These are phyloP conservation scores for Colletotrichum chrysophilum DNA, from an alignment of 2,329 filamentous ascomycete genomes.

Conservation along the genomic window DNA sequence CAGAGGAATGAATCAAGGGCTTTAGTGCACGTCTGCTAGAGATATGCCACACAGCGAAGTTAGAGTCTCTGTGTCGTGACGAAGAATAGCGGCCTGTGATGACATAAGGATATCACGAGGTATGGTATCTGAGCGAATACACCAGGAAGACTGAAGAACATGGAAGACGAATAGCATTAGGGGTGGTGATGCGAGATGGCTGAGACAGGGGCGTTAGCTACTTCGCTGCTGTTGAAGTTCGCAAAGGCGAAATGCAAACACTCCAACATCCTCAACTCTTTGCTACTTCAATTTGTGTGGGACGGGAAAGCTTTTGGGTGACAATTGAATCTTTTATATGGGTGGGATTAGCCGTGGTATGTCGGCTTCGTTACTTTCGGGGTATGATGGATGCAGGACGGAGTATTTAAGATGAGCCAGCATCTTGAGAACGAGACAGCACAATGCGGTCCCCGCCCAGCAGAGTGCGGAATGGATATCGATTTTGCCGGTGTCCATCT, in stretches of 20 bases:
- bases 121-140: neutral
- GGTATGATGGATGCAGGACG: neutral
- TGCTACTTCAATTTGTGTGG: too few relatives aligned
- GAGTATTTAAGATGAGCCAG: neutral
- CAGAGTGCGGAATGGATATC: neutral
- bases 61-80: too few relatives aligned
- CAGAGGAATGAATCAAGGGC: too few relatives aligned
- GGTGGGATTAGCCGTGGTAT: fast-evolving
- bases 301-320: fast-evolving
- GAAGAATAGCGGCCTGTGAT: too few relatives aligned
- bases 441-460: fast-evolving
- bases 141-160: neutral
- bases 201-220: too few relatives aligned
- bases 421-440: neutral
- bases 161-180: fast-evolving
- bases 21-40: too few relatives aligned
- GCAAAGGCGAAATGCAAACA: too few relatives aligned
- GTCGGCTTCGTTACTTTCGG: neutral
- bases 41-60: too few relatives aligned
- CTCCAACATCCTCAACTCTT: too few relatives aligned
- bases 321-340: neutral
- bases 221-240: too few relatives aligned
- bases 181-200: too few relatives aligned
- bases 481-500: neutral
- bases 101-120: too few relatives aligned